Evolutionary conservation across 2,329 filamentous ascomycete species (phyloP), one percentile per base, ranked within the genome.

Genomic region (Aaosphaeria pasadenensis): DNA sequence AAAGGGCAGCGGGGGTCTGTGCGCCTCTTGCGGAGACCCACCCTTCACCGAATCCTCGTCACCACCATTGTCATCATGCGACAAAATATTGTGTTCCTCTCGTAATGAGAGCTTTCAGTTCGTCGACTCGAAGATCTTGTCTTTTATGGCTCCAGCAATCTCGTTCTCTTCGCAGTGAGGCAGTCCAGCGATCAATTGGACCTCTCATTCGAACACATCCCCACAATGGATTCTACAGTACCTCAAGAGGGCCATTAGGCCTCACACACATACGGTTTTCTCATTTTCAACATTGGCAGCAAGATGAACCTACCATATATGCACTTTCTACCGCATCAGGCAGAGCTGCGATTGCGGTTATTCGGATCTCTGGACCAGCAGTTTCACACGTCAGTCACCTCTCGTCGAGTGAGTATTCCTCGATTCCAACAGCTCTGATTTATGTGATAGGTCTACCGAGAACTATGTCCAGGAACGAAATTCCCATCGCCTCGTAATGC

Each of bases 291-390:
- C 5, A 30, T 29, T n/a, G 42, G 3, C 39, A 29, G 9, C 31
- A 50, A 13, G 50, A 60, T 6, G 66, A 67, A 9, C 60, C 63
- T 11, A 97, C 92, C 1, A 95, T 99, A 45, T 97, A 95, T 69
- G 94, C 94, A 0, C 75, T 97, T 1, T 96, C 92, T 0, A 95
- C 91, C 0, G 90, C 89, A 0, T 77, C 87, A 7, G 94, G 92
- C 1, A 85, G 85, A 64, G 91, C 90, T 39, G 94, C 91, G 1
- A 96, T 99, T 66, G 92, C 92, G 1, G 85, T 97, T 33, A 84
- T 97, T 45, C 84, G 94, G 11, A 78, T 96, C 29, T 96, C 94
- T 4, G 94, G 94, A 0, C 80, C 88, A 30, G 83, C 84, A 40
- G 92, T 88, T 69, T 71, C 81, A 50, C 76, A 85, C 60, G 86